phyloP scores from a whole-genome alignment of 345 rosid species.

The Sonneratia alba region DNA sequence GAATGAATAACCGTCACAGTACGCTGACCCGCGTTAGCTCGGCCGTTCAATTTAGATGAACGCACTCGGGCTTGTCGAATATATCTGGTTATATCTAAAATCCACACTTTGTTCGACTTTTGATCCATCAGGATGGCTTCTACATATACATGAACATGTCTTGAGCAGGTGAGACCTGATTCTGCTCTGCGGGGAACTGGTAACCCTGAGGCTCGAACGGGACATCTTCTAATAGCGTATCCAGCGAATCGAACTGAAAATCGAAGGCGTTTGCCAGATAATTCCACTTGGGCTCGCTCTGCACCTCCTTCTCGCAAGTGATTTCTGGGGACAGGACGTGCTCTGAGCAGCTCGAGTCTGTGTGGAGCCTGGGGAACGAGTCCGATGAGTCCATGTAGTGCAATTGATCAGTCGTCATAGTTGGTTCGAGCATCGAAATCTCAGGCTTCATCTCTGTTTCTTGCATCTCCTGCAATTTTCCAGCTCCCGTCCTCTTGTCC shows the following conservation, averaged over 20 bases:
- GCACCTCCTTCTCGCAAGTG: constrained; percentile 43
- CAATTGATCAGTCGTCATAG: constrained; percentile 1
- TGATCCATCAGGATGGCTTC: constrained; percentile 14
- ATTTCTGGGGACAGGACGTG: constrained; percentile 53
- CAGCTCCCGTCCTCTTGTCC: constrained; percentile 13
- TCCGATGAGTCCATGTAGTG: constrained; percentile 44
- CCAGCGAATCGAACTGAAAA: constrained; percentile 27
- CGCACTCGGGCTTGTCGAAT: background rate
- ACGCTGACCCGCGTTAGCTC: background rate
- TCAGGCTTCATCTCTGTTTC: constrained; percentile 34
- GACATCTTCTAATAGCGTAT: constrained; percentile 33
- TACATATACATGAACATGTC: constrained; percentile 26
- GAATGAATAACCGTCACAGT: background rate
- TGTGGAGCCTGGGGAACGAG: constrained; percentile 37
- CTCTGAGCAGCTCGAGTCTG: constrained; percentile 66
- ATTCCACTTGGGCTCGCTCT: constrained; percentile 42
- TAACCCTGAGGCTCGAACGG: constrained; percentile 30
- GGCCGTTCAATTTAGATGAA: background rate
- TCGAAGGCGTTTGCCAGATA: constrained; percentile 19
- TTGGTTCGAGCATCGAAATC: constrained; percentile 9
- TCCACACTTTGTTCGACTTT: background rate
- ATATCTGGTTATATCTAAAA: background rate
- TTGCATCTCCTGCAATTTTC: background rate
- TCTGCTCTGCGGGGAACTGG: constrained; percentile 33
- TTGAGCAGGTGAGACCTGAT: too few species aligned